A percentile compares a stretch with the other conserved stretches of the same genome.
These are phyloP conservation scores for Trichoderma sp. DNA, from an alignment of 2,329 filamentous ascomycete species.

Conservation along the genomic window DNA sequence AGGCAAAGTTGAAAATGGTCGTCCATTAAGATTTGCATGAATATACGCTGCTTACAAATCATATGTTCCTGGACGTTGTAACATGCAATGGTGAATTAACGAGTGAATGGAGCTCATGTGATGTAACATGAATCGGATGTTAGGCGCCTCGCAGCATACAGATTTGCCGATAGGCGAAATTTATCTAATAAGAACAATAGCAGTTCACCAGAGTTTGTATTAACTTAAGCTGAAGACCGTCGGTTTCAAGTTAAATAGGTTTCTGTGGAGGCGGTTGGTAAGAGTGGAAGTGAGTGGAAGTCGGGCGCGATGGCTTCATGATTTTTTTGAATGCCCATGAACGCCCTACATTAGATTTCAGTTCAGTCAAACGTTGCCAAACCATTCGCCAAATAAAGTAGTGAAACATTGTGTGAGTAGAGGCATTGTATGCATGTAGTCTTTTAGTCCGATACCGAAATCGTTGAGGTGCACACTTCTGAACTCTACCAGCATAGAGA, in stretches of 20 bases:
- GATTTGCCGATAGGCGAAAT: neutral
- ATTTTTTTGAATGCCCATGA: neutral
- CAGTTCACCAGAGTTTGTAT: no score
- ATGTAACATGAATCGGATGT: neutral
- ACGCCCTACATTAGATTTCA: neutral
- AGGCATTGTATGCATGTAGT: no score
- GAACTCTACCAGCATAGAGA: neutral
- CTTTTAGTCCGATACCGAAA: no score
- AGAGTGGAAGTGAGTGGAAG: neutral
- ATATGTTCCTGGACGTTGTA: neutral
- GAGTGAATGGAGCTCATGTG: neutral
- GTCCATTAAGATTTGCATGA: neutral
- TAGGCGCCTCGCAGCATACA: neutral
- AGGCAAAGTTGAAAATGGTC: neutral
- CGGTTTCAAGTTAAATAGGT: neutral
- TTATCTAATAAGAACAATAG: neutral
- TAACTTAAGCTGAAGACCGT: neutral
- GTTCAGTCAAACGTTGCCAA: no score
- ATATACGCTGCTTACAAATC: neutral
- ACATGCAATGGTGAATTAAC: neutral
- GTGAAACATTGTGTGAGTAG: no score
- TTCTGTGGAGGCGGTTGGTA: neutral
- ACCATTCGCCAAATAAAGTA: no score
- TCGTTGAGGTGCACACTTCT: neutral
- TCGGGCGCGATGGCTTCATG: accelerated